Conservation (phyloP, 1,139 yeast genomes). For the Hyphopichia wangnamkhiaoensis region DNA sequence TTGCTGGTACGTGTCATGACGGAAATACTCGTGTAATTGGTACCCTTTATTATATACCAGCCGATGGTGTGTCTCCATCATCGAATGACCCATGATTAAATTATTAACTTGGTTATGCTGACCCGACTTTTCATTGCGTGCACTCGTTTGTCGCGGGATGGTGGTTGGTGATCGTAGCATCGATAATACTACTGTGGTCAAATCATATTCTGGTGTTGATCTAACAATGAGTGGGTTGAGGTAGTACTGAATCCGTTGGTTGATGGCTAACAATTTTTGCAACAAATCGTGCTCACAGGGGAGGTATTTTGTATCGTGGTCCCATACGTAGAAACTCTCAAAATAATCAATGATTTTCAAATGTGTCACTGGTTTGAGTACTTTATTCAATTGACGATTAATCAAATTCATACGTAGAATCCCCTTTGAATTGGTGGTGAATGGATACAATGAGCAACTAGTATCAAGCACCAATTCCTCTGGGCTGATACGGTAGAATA, state of each 20-base stretch:
- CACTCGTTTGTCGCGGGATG: no score
- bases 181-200: neutral
- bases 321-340: conserved; percentile 13
- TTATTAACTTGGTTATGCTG: conserved; percentile 1
- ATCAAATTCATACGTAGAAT: neutral
- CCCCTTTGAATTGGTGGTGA: neutral
- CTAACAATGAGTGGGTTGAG: conserved; percentile 13
- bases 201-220: conserved; percentile 6
- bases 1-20: conserved; percentile 12
- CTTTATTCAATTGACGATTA: conserved; percentile 1
- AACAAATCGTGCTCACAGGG: conserved; percentile 4
- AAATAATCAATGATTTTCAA: conserved; percentile 10
- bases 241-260: conserved; percentile 15
- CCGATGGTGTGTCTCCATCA: no score
- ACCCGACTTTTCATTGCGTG: conserved; percentile 4
- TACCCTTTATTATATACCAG: no score
- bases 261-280: conserved; percentile 9
- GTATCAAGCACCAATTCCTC: neutral
- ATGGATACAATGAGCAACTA: neutral
- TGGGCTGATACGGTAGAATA: no score
- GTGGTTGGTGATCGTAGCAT: neutral
- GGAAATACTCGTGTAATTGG: conserved; percentile 11
- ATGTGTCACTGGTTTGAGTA: neutral
- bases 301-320: conserved; percentile 2
- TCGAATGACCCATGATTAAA: no score